Conservation (phyloP, 2,329 filamentous ascomycete species). For the Dactylellina haptotyla region DNA sequence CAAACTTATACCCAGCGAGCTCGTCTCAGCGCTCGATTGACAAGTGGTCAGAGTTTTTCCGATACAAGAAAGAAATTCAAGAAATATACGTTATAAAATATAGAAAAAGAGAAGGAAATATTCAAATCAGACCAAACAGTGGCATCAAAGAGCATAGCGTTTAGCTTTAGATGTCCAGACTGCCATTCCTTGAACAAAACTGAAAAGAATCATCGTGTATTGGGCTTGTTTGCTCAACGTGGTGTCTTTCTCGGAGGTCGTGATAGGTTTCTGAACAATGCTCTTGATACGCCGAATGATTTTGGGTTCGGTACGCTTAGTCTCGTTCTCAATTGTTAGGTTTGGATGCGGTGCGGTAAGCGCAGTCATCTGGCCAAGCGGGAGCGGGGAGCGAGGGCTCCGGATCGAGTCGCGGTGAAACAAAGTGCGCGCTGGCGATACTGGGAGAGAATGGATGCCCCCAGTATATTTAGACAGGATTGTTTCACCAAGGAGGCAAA, state of each 20-base stretch:
- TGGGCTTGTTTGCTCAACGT: conserved; percentile 35
- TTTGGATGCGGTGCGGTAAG: neutral
- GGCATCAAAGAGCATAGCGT: conserved; percentile 53
- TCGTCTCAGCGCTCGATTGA: too few relatives aligned
- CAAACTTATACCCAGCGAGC: too few relatives aligned
- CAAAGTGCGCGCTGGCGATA: conserved; percentile 27
- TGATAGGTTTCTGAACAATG: conserved; percentile 6
- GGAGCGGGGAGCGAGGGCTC: conserved; percentile 17
- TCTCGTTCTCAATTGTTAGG: neutral
- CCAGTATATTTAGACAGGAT: conserved; percentile 33
- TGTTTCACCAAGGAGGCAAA: conserved; percentile 33
- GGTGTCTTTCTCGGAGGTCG: neutral
- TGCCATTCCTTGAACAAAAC: conserved; percentile 58
- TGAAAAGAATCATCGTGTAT: conserved; percentile 57
- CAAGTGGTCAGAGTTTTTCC: too few relatives aligned
- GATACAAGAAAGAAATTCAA: too few relatives aligned
- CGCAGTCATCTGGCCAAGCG: conserved; percentile 4
- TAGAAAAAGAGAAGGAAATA: too few relatives aligned
- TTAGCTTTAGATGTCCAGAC: conserved; percentile 57
- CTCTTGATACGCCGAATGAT: conserved; percentile 18
- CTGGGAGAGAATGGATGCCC: neutral
- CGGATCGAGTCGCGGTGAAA: conserved; percentile 27
- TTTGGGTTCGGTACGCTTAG: neutral
- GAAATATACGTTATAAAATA: too few relatives aligned
- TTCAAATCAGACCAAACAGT: too few relatives aligned